Evolutionary conservation across 441 rosid genomes (phyloP), one percentile per base, ranked within the genome.

Genomic region (Pelargonium australe): DNA sequence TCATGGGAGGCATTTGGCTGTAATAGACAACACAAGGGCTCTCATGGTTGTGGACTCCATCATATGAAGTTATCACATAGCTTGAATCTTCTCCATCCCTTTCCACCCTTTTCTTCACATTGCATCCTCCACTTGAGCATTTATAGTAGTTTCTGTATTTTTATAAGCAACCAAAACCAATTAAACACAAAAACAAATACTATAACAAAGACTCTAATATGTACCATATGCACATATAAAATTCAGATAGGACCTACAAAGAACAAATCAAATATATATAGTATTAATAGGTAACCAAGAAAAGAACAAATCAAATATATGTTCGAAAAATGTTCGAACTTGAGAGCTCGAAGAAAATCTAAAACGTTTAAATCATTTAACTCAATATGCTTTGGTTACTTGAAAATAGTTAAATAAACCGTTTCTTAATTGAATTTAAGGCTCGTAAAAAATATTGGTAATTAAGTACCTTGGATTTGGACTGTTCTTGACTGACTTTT

Each of bases 91-190:
- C 84, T 62, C 77, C 70, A 62, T 91, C 97, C 34, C 91, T 89
- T 69, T 91, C 91, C 44, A 89, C 85, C 74, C 88, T 84, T 76
- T 91, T 91, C 84, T 89, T 91, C 75, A 91, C 97, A 62, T 7
- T 17, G 80, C 97, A 91, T 23, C 86, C 90, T 65, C 77, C 84
- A 55, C 72, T 85, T 72, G 87, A 79, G 70, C 95, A 91, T 68
- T 87, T 91, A 69, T 83, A 91, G 72, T 91, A 91, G 67, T 91
- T 86, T 83, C 95, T 89, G 73, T 70, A 70, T 12, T 14, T 7
- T 63, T 44, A 69, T 58, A 53, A 14, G 9, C 58, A n/a, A 53
- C 58, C 57, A 49, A 4, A 49, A 11, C 13, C 1, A 49, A 11
- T 11, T 0, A 47, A 47, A 1, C 13, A 11, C 57, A 49, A 5